Evolutionary conservation across 1,284 basidiomycete species (phyloP).

Genomic region (Earliella scabrosa): DNA sequence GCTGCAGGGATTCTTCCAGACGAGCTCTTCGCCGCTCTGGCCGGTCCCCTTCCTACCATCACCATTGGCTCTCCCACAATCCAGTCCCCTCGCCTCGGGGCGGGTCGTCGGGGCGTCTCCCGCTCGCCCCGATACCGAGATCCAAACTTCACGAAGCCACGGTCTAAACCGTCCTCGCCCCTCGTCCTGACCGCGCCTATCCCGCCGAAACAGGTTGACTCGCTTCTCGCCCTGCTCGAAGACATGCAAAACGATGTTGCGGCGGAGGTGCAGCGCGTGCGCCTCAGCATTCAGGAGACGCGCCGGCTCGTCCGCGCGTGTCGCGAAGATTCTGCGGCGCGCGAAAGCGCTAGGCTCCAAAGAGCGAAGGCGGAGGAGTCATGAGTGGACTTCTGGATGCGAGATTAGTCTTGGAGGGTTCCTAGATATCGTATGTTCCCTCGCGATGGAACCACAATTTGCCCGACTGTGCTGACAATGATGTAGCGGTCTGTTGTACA

Average conservation of each 20-base stretch:
- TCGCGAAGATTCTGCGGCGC: slow-evolving; percentile 32
- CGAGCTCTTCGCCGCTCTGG: slow-evolving; percentile 27
- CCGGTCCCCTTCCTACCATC: slow-evolving; percentile 15
- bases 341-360: slow-evolving; percentile 21
- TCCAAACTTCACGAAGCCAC: neutral
- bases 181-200: slow-evolving; percentile 18
- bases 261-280: slow-evolving; percentile 43
- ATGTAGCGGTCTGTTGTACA: neutral
- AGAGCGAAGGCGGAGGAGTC: slow-evolving; percentile 29
- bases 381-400: slow-evolving; percentile 10
- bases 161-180: slow-evolving; percentile 2
- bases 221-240: slow-evolving; percentile 42
- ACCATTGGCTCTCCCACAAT: slow-evolving; percentile 15
- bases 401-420: neutral
- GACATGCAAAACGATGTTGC: slow-evolving; percentile 42
- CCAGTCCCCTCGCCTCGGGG: slow-evolving; percentile 16
- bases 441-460: neutral
- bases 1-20: slow-evolving; percentile 28
- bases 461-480: neutral
- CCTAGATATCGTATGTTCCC: neutral
- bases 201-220: slow-evolving; percentile 35
- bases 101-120: neutral
- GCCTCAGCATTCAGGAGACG: slow-evolving; percentile 42
- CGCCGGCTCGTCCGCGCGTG: slow-evolving; percentile 36
- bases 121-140: neutral